Conservation (phyloP, 75 land plant species). For the Cunninghamia lanceolata region DNA sequence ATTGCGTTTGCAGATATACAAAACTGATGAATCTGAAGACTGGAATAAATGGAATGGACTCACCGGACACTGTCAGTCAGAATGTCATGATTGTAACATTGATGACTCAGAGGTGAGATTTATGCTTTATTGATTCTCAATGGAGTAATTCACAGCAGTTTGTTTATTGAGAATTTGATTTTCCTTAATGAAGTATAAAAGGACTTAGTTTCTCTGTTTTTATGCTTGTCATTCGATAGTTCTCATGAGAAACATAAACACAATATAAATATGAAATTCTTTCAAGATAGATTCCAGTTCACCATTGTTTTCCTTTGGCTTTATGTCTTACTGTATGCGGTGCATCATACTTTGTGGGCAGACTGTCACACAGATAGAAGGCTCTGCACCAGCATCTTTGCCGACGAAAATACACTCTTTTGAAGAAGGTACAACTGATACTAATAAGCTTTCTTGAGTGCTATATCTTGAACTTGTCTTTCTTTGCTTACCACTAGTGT, state of each 20-base stretch:
- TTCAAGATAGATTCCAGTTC: neutral
- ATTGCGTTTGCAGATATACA: neutral
- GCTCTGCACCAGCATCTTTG: neutral
- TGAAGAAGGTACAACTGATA: constrained; percentile 1
- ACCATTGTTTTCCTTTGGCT: neutral
- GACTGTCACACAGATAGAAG: neutral
- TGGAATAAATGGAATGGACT: neutral
- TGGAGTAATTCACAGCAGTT: neutral
- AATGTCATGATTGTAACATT: neutral
- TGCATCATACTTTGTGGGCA: neutral
- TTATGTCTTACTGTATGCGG: neutral
- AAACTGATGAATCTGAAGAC: neutral
- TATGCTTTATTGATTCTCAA: neutral
- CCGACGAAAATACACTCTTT: neutral
- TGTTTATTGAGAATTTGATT: neutral
- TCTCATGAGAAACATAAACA: neutral
- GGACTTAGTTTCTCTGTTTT: neutral
- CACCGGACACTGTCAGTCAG: neutral
- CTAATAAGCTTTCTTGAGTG: neutral
- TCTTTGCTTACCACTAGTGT: neutral
- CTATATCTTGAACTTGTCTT: too few species aligned
- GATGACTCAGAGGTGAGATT: constrained; percentile 5
- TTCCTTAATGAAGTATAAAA: neutral
- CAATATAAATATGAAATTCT: neutral
- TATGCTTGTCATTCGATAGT: neutral